A percentile compares a stretch with the other conserved stretches of the same genome.
Evolutionary conservation across 225 moss, liverwort and hornwort genomes (phyloP).

Genomic region (Physcomitrellopsis africana): DNA sequence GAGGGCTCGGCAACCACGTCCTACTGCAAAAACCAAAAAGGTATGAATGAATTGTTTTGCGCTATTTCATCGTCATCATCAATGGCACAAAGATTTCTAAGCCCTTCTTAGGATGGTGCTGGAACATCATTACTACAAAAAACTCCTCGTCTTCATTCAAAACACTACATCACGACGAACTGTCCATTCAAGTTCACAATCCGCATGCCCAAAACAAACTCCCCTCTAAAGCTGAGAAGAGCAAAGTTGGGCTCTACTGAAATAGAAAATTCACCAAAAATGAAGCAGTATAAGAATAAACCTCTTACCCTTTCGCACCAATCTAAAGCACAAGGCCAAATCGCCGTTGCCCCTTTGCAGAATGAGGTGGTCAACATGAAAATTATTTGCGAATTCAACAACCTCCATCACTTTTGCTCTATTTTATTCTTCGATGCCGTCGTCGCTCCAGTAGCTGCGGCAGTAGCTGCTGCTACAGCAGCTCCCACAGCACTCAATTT

Average conservation of each 20-base stretch:
- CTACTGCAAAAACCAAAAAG: slow-evolving; percentile 22
- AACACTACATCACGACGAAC: background rate
- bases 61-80: slow-evolving; percentile 37
- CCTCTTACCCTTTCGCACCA: slow-evolving; percentile 1
- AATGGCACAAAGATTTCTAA: slow-evolving; percentile 22
- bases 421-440: slow-evolving; percentile 46
- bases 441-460: slow-evolving; percentile 45
- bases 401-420: slow-evolving; percentile 38
- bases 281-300: slow-evolving; percentile 7
- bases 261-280: background rate
- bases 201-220: slow-evolving; percentile 15
- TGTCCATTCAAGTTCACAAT: slow-evolving; percentile 4
- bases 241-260: background rate
- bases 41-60: slow-evolving; percentile 10
- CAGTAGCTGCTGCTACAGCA: slow-evolving; percentile 61
- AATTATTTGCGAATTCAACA: background rate
- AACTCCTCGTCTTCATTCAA: slow-evolving; percentile 18
- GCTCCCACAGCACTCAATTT: slow-evolving; percentile 63
- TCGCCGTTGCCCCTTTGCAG: background rate
- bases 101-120: slow-evolving; percentile 11
- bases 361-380: background rate
- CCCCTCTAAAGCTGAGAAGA: slow-evolving; percentile 10
- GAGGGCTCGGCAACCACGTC: slow-evolving; percentile 2
- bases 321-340: background rate
- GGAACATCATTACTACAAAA: background rate